Evolutionary conservation across 768 basidiomycete species (phyloP), one percentile per base, ranked within the genome.

Genomic region (Brasilioporus rufonigricans): DNA sequence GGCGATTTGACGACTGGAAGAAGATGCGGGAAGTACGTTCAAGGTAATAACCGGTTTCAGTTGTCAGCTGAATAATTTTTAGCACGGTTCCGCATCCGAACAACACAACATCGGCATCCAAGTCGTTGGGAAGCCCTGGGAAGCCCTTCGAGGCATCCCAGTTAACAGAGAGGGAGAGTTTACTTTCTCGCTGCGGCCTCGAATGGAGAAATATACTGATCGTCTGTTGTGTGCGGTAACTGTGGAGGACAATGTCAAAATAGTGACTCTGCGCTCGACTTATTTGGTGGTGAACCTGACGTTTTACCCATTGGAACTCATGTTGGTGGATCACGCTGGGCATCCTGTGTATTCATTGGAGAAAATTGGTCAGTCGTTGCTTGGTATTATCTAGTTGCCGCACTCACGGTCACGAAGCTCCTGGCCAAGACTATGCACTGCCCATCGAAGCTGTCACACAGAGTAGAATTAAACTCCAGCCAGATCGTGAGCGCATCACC

Each of bases 1-100:
- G 97, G 97, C 80, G 97, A 52, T 98, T 98, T 64, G 94, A 98
- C 66, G 95, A 98, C 65, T 93, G 93, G 89, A 88, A 87, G 68
- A 88, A 87, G 5, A 86, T 91, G 76, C 85, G 97, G 66, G 97
- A 99, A 77, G 94, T 93, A 65, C 56, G 77, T 59, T 18, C 44
- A 43, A 23, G n/a, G 33, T 13, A 23, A 5, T 11, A 1, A 49
- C 14, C 2, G 44, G 21, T 26, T 52, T 26, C 9, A n/a, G 26
- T 29, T 21, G 13, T 52, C 7, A 14, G 43, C 47, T 51, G 36
- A 59, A 50, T 41, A 49, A 18, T 31, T 32, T 49, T 53, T 52
- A 82, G 81, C 75, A 77, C 56, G 67, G 74, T 14, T 70, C 74
- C 2, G 72, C 70, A 5, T 81, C 85, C 11, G 85, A 85, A 32